phyloP scores from a whole-genome alignment of 2,329 filamentous ascomycete species.

The Stachybotrys elegans region DNA sequence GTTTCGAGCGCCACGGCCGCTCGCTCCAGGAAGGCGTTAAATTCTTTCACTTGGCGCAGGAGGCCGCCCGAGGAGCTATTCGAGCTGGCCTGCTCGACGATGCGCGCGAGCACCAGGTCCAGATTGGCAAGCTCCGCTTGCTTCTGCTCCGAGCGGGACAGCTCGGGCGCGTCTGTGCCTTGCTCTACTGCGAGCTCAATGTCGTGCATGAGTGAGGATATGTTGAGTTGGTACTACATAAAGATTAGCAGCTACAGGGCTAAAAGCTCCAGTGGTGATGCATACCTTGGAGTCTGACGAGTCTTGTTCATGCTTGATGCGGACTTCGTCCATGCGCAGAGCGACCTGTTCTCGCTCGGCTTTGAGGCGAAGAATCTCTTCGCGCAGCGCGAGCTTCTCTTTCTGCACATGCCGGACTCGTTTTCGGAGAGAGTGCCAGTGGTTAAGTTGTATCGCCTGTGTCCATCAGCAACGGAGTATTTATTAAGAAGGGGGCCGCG shows the following conservation, averaged over 20 bases:
- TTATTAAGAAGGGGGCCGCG: neutral
- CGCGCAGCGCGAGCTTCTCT: conserved; percentile 51
- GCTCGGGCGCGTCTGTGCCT: conserved; percentile 42
- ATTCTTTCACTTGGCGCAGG: conserved; percentile 52
- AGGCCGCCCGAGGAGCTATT: conserved; percentile 44
- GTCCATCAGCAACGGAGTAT: conserved; percentile 7
- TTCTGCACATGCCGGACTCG: conserved; percentile 52
- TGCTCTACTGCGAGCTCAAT: conserved; percentile 54
- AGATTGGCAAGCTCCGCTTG: conserved; percentile 49
- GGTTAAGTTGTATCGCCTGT: conserved; percentile 55
- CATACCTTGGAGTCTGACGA: conserved; percentile 47
- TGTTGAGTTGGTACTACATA: conserved; percentile 38
- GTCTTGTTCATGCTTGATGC: conserved; percentile 53
- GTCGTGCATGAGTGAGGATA: conserved; percentile 57
- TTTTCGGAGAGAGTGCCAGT: conserved; percentile 51
- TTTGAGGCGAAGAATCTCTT: conserved; percentile 55
- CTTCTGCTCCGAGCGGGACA: conserved; percentile 40
- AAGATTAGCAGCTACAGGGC: conserved; percentile 1
- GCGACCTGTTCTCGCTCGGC: conserved; percentile 58
- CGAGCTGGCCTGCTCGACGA: conserved; percentile 49
- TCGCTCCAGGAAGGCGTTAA: conserved; percentile 60
- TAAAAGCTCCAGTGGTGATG: neutral
- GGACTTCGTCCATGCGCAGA: conserved; percentile 57
- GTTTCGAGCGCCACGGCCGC: conserved; percentile 52
- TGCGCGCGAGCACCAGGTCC: conserved; percentile 50